Base-by-base conservation (phyloP, 1,284 basidiomycete species). In the Coniophora puteana region DNA sequence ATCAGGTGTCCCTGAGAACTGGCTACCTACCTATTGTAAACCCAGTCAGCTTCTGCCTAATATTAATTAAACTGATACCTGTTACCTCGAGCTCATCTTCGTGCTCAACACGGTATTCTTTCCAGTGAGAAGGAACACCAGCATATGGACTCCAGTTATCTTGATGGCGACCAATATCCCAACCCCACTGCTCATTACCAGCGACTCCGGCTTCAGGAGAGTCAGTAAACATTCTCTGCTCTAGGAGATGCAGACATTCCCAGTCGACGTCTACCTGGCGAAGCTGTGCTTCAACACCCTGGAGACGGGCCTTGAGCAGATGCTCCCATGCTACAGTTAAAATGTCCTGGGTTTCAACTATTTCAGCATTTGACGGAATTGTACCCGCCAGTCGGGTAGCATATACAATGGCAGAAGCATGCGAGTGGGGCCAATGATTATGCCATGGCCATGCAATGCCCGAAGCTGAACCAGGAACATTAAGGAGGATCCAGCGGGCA, bases 171-270 rank as follows among this genome's bases (percentile, higher is more conserved):
- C 52, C 52, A 3, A 29, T 39, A 45, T 56, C 52, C 6, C 52
- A 36, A 2, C 54, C 52, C 51, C 54, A 54, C 31, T 56, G 52
- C 8, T 44, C 22, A 38, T 56, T 49, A 4, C 52, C 54, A 28
- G 52, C 48, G 3, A 37, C 10, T 18, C 54, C 54, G 1, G 52
- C 50, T 10, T 17, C 22, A 3, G 32, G 4, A n/a, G 47, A 49
- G 14, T 40, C 36, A 18, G 47, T 47, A 30, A 54, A 51, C 36
- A 54, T 46, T 20, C 44, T 12, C 16, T 50, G 45, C 23, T 56
- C 48, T 3, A 56, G 38, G 5, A 38, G 13, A 8, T 16, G 13
- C 5, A 51, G 26, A 22, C 47, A 49, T 34, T 51, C 52, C 11
- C 27, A 26, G 26, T 53, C 50, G 2, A 53, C 39, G 35, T 53